Evolutionary conservation across 306 rosid genomes (phyloP).

Genomic region (Macrotyloma uniflorum): DNA sequence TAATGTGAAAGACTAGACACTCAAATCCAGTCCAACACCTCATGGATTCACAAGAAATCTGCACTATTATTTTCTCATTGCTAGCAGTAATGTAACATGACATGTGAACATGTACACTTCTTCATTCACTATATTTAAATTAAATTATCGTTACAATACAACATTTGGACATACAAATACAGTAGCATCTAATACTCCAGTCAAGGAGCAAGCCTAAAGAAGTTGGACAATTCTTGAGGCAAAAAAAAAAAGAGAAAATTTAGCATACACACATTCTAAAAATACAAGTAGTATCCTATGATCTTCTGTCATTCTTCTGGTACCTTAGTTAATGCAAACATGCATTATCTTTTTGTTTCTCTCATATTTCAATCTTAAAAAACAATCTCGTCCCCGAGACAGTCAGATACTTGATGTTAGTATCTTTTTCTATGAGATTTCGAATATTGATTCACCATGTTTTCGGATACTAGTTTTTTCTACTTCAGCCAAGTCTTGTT

Average conservation of each 20-base stretch:
- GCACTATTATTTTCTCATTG: slow-evolving; percentile 11
- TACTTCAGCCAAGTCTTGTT: neutral
- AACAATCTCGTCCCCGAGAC: neutral
- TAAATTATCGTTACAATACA: slow-evolving; percentile 35
- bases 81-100: slow-evolving; percentile 10
- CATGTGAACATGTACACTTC: slow-evolving; percentile 12
- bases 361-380: neutral
- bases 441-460: neutral
- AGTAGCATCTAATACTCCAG: slow-evolving; percentile 33
- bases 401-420: neutral
- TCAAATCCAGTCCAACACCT: neutral
- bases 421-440: neutral
- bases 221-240: neutral
- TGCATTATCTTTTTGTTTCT: slow-evolving; percentile 24
- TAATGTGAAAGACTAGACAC: slow-evolving; percentile 11
- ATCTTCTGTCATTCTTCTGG: slow-evolving; percentile 14
- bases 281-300: neutral
- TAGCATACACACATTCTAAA: slow-evolving; percentile 41
- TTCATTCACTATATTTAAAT: slow-evolving; percentile 30
- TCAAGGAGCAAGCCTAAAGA: slow-evolving; percentile 35
- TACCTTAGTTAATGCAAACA: neutral
- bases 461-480: neutral
- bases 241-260: neutral
- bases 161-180: slow-evolving; percentile 30
- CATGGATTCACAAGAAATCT: neutral